These are phyloP conservation scores for Ammopiptanthus mongolicus DNA, from an alignment of 306 rosid species.

Conservation along the genomic window DNA sequence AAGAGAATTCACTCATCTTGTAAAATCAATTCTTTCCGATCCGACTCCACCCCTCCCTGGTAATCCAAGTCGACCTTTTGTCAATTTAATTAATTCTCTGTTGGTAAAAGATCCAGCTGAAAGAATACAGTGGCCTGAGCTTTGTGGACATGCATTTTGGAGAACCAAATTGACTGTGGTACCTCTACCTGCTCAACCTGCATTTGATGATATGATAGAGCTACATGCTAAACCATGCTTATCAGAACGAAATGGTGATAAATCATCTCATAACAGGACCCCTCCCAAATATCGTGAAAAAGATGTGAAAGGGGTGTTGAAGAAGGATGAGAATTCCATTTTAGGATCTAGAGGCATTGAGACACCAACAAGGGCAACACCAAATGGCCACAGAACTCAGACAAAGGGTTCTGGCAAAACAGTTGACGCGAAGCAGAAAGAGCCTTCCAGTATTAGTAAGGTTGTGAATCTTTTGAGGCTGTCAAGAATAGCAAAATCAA, in stretches of 20 bases:
- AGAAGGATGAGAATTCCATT: conserved; percentile 70
- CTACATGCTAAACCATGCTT: conserved; percentile 60
- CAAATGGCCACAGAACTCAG: conserved; percentile 61
- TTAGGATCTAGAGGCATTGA: conserved; percentile 53
- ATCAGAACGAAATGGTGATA: conserved; percentile 80
- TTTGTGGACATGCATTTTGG: conserved; percentile 94
- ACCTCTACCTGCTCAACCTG: conserved; percentile 86
- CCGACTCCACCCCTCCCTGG: conserved; percentile 89
- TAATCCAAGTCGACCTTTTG: conserved; percentile 88
- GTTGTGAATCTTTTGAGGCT: conserved; percentile 82
- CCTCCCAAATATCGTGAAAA: conserved; percentile 82
- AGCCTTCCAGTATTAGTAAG: conserved; percentile 47
- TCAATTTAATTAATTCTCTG: conserved; percentile 75
- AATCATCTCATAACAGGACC: conserved; percentile 58
- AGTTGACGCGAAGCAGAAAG: conserved; percentile 62
- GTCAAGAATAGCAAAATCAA: conserved; percentile 86
- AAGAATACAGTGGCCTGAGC: conserved; percentile 89
- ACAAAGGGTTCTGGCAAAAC: conserved; percentile 66
- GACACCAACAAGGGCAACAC: conserved; percentile 70
- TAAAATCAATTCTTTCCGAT: conserved; percentile 84
- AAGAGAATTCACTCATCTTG: conserved; percentile 89
- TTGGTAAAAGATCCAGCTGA: conserved; percentile 93
- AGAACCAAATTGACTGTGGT: conserved; percentile 50
- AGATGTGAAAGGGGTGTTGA: conserved; percentile 54
- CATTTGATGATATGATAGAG: conserved; percentile 76